Percentiles rank a stretch among this genome's conserved stretches.
Evolutionary conservation across 257 asterid genomes (phyloP).

Genomic region (Leonotis leonurus): DNA sequence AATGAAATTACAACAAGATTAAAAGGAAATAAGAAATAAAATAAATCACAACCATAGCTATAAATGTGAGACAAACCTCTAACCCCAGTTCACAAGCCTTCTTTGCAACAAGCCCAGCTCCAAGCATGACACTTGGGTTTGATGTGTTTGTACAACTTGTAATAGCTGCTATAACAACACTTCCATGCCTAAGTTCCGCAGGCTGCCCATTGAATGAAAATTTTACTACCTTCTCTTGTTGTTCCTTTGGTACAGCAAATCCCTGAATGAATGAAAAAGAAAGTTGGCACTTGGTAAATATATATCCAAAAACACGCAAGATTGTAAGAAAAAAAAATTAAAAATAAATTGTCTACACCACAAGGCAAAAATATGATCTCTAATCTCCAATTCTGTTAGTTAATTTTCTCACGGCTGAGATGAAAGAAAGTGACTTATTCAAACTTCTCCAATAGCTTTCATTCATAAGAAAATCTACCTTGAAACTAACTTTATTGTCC

Average conservation of each 20-base stretch:
- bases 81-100: conserved; percentile 86
- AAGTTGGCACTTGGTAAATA: background rate
- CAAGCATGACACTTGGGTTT: conserved; percentile 98
- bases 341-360: background rate
- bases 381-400: background rate
- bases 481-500: conserved; percentile 74
- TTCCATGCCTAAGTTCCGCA: conserved; percentile 86
- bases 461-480: conserved; percentile 33
- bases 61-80: conserved; percentile 48
- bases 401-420: too few species aligned
- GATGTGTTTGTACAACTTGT: conserved; percentile 97
- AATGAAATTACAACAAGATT: background rate
- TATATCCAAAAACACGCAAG: background rate
- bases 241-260: conserved; percentile 69
- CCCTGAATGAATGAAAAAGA: conserved; percentile 43
- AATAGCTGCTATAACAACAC: conserved; percentile 91
- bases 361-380: background rate
- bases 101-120: conserved; percentile 96
- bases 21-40: background rate
- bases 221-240: conserved; percentile 69
- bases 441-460: too few species aligned
- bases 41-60: background rate
- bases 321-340: background rate
- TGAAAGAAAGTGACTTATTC: too few species aligned
- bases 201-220: conserved; percentile 62